Percentiles rank a stretch among this genome's conserved stretches.
These are phyloP conservation scores for Aureobasidium leucospermi DNA, from an alignment of 2,329 filamentous ascomycete genomes.

Conservation along the genomic window DNA sequence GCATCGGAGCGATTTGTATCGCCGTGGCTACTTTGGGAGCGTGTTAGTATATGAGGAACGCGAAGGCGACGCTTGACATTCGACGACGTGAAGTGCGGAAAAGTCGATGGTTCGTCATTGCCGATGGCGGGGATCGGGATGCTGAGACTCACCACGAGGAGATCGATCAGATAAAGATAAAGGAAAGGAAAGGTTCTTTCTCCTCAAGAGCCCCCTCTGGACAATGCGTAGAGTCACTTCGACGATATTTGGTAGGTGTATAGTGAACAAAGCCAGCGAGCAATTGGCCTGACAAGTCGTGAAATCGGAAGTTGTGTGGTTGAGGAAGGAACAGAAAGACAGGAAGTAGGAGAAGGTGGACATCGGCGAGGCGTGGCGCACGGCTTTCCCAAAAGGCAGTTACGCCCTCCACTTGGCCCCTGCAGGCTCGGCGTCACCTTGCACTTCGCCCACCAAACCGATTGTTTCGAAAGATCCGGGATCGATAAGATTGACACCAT, in stretches of 20 bases:
- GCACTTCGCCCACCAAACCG: background rate
- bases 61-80: background rate
- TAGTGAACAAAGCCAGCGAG: background rate
- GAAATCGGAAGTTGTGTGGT: background rate
- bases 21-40: background rate
- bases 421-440: background rate
- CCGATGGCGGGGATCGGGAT: background rate
- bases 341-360: background rate
- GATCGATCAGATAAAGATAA: conserved; percentile 10
- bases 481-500: conserved; percentile 14
- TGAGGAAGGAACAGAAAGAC: background rate
- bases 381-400: background rate
- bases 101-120: background rate
- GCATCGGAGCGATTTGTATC: conserved; percentile 9
- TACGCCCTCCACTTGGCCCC: background rate
- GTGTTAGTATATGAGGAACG: background rate
- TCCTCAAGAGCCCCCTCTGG: background rate
- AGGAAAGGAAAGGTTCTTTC: background rate
- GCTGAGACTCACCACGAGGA: background rate
- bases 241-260: background rate
- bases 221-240: background rate
- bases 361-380: background rate
- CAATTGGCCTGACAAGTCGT: background rate
- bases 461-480: background rate
- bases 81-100: background rate